Evolutionary conservation across 202 grass and related monocot species (phyloP).

Genomic region (Zoysia matrella): DNA sequence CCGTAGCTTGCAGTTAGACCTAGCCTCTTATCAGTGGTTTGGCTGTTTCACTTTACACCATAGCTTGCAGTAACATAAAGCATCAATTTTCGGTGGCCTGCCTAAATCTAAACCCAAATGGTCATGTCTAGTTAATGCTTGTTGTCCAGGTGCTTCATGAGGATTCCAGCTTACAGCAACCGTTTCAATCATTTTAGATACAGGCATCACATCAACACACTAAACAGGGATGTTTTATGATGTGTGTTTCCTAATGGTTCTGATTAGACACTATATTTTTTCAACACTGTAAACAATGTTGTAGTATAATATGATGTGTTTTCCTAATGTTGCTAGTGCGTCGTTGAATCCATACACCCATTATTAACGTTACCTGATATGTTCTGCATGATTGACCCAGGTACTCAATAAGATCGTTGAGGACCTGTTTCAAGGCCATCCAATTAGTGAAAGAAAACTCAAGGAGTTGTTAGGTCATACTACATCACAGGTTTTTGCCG

Average conservation of each 20-base stretch:
- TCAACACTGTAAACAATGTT: too few species aligned
- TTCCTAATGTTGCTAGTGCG: too few species aligned
- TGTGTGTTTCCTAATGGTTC: not conserved
- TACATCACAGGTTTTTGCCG: conserved; percentile 89
- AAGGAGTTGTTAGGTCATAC: conserved; percentile 96
- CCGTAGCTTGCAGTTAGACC: too few species aligned
- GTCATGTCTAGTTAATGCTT: not conserved
- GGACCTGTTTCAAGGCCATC: too few species aligned
- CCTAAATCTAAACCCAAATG: not conserved
- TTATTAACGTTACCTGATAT: not conserved
- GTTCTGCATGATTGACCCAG: conserved; percentile 33
- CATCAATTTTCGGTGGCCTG: not conserved
- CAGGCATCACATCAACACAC: not conserved
- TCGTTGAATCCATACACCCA: not conserved
- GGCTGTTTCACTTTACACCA: not conserved
- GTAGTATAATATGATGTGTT: too few species aligned
- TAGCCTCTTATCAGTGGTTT: not conserved
- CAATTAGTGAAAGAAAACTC: conserved; percentile 73
- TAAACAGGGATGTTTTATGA: not conserved
- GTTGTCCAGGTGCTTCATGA: not conserved
- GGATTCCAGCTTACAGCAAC: not conserved
- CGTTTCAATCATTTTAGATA: conserved; percentile 1
- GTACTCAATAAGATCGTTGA: conserved; percentile 98
- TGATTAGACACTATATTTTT: too few species aligned
- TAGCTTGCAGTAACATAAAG: not conserved